Conservation (phyloP, 768 basidiomycete genomes). For the Exsudoporus frostii region DNA sequence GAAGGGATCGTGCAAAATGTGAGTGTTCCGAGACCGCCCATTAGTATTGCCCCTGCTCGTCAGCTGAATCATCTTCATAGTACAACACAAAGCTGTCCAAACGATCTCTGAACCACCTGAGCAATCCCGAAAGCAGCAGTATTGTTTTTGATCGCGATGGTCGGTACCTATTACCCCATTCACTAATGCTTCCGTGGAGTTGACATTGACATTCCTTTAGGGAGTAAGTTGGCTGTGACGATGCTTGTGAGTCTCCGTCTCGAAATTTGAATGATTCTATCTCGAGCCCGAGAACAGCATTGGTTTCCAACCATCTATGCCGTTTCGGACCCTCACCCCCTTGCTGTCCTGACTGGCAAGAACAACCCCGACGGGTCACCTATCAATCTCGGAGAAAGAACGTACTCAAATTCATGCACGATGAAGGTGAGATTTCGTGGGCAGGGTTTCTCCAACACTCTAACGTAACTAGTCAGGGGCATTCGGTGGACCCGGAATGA, state of each 20-base stretch:
- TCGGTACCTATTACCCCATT: slow-evolving; percentile 21
- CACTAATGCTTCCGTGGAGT: slow-evolving; percentile 1
- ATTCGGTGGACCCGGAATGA: slow-evolving; percentile 60
- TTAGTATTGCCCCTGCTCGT: slow-evolving; percentile 7
- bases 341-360: slow-evolving; percentile 64
- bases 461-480: slow-evolving; percentile 57
- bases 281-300: slow-evolving; percentile 40
- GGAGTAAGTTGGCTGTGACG: slow-evolving; percentile 60
- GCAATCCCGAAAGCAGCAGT: slow-evolving; percentile 67
- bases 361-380: slow-evolving; percentile 55
- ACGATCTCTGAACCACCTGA: slow-evolving; percentile 36
- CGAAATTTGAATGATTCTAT: background rate
- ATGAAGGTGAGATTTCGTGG: slow-evolving; percentile 55
- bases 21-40: background rate
- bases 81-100: slow-evolving; percentile 48
- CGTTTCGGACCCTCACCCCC: slow-evolving; percentile 61
- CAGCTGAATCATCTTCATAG: slow-evolving; percentile 36
- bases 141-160: slow-evolving; percentile 68
- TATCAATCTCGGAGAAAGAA: slow-evolving; percentile 42
- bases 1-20: slow-evolving; percentile 52
- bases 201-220: slow-evolving; percentile 32
- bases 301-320: slow-evolving; percentile 70
- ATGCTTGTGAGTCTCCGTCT: slow-evolving; percentile 50
- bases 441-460: background rate
- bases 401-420: slow-evolving; percentile 71